Conservation (phyloP, 306 rosid genomes). For the Rubus parviflorus region DNA sequence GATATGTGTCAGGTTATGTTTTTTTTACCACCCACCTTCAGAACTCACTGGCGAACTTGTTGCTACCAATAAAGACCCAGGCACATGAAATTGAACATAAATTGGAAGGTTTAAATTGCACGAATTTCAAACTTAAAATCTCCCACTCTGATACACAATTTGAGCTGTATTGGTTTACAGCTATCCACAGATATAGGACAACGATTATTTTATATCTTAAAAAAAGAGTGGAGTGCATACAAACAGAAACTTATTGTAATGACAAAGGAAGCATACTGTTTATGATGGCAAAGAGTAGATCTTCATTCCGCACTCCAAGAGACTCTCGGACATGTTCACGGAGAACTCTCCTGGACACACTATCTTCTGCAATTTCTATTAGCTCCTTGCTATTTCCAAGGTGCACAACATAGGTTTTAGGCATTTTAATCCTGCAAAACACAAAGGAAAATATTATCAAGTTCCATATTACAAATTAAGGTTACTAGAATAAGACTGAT, state of each 20-base stretch:
- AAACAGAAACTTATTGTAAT: neutral
- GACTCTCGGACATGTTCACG: conserved; percentile 88
- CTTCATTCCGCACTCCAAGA: conserved; percentile 88
- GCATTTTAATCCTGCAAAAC: conserved; percentile 73
- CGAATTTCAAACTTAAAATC: neutral
- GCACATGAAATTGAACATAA: neutral
- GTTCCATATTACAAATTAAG: neutral
- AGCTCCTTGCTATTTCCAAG: conserved; percentile 99
- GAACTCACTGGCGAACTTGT: neutral
- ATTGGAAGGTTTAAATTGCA: neutral
- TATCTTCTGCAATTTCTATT: conserved; percentile 89
- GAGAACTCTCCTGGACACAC: conserved; percentile 82
- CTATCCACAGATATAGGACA: too few relatives aligned
- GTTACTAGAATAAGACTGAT: neutral
- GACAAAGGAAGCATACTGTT: conserved; percentile 62
- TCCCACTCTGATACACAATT: neutral
- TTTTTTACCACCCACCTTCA: neutral
- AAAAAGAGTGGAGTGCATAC: too few relatives aligned
- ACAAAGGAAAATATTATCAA: conserved; percentile 10
- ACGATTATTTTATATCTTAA: too few relatives aligned
- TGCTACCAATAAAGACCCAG: neutral
- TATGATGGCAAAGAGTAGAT: conserved; percentile 88
- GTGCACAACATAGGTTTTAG: conserved; percentile 85
- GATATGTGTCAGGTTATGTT: neutral
- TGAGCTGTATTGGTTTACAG: too few relatives aligned